These are phyloP conservation scores for Pouteria glomerata DNA, from an alignment of 148 eudicot species.

Conservation along the genomic window DNA sequence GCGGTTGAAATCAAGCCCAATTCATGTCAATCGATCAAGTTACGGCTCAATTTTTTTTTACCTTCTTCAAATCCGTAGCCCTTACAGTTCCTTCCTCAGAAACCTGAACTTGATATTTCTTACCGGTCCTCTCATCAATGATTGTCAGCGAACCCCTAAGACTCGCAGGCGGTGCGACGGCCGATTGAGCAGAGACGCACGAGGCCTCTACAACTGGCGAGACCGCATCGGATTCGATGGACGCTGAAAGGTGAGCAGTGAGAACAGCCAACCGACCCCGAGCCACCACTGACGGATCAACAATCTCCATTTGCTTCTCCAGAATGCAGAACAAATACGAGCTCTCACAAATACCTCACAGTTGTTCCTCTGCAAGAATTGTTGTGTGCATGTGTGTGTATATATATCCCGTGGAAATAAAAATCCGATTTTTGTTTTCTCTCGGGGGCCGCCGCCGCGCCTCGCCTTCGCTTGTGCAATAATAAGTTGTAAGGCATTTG, in stretches of 20 bases:
- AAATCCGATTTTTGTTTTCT: too few relatives aligned
- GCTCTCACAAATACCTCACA: too few relatives aligned
- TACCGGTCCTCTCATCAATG: slow-evolving; percentile 83
- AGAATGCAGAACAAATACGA: too few relatives aligned
- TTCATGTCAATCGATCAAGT: neutral
- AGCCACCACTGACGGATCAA: slow-evolving; percentile 44
- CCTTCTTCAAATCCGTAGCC: slow-evolving; percentile 92
- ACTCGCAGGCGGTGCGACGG: slow-evolving; percentile 61
- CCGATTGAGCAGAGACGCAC: slow-evolving; percentile 44
- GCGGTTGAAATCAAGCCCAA: neutral
- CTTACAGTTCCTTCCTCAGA: slow-evolving; percentile 74
- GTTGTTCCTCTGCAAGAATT: too few relatives aligned
- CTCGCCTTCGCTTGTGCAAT: too few relatives aligned
- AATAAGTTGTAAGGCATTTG: too few relatives aligned
- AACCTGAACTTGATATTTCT: slow-evolving; percentile 62
- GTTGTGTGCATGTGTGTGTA: too few relatives aligned
- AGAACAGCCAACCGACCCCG: slow-evolving; percentile 70
- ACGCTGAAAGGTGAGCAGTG: slow-evolving; percentile 62
- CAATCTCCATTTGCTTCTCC: slow-evolving; percentile 32
- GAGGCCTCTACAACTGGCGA: slow-evolving; percentile 36
- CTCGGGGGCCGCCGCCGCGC: too few relatives aligned
- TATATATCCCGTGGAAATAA: too few relatives aligned
- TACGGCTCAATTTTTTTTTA: slow-evolving; percentile 9
- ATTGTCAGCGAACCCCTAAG: slow-evolving; percentile 58
- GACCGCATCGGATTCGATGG: slow-evolving; percentile 15